Evolutionary conservation across 768 basidiomycete species (phyloP).

Genomic region (Mycena latifolia): DNA sequence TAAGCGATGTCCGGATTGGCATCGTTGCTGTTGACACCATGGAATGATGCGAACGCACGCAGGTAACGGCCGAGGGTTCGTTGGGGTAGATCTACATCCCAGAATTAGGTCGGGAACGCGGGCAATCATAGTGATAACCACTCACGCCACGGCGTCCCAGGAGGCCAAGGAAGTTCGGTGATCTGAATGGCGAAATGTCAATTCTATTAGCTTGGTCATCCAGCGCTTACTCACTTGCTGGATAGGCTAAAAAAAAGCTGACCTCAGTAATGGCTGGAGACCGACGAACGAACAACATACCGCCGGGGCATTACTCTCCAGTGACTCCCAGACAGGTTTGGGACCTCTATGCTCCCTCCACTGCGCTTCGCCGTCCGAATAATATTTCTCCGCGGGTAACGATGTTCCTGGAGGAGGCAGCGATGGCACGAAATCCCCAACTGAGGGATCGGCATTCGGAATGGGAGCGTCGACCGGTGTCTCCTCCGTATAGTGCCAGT

Average conservation of each 20-base stretch:
- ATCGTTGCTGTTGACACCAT: slow-evolving; percentile 58
- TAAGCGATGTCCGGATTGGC: slow-evolving; percentile 52
- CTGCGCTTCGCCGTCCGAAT: slow-evolving; percentile 27
- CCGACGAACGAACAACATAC: slow-evolving; percentile 15
- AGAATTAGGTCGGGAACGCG: slow-evolving; percentile 13
- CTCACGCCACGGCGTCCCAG: slow-evolving; percentile 50
- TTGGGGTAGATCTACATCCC: slow-evolving; percentile 53
- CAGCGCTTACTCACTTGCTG: slow-evolving; percentile 28
- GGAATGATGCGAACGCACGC: slow-evolving; percentile 56
- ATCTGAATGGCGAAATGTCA: slow-evolving; percentile 42
- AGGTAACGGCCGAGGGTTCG: slow-evolving; percentile 53
- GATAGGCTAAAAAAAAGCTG: slow-evolving; percentile 20
- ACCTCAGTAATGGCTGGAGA: slow-evolving; percentile 13
- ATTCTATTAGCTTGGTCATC: slow-evolving; percentile 8
- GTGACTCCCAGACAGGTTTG: slow-evolving; percentile 36
- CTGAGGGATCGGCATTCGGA: slow-evolving; percentile 47
- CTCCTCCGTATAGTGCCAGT: slow-evolving; percentile 59
- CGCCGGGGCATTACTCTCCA: slow-evolving; percentile 39
- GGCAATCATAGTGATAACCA: not conserved
- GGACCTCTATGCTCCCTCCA: slow-evolving; percentile 28
- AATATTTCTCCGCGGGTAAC: slow-evolving; percentile 41
- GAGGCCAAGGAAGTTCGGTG: slow-evolving; percentile 47
- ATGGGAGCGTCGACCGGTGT: slow-evolving; percentile 49
- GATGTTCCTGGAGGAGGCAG: slow-evolving; percentile 48
- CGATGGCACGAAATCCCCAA: slow-evolving; percentile 51